Evolutionary conservation across 2,329 filamentous ascomycete genomes (phyloP), one percentile per base, ranked within the genome.

Genomic region (Stachybotrys echinatus): DNA sequence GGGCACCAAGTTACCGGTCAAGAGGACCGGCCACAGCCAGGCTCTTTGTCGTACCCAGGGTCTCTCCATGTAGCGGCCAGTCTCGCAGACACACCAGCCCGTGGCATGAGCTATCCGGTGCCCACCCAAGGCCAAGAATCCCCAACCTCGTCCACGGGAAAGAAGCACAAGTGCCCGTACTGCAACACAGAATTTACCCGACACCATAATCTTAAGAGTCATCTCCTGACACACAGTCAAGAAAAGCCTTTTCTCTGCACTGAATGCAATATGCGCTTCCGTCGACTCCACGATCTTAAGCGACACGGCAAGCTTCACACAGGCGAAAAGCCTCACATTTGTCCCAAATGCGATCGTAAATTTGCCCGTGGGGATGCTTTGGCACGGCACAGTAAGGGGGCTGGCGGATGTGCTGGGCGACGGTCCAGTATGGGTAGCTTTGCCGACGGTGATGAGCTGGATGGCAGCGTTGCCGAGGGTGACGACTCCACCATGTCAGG

Each of bases 191-290:
- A 96, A 62, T 99, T 99, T 60, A 99, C 94, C 23, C 84, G 94
- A 42, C 94, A 97, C 65, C 94, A 97, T 66, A 97, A 99, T 62
- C 80, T 97, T 23, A 99, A 97, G 73, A 96, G 91, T 59, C 94
- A 99, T 72, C 80, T 99, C 50, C 81, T 99, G 65, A 97, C 94
- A 1, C 94, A 97, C 69, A 96, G 92, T 62, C 92, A 99, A 75
- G 94, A 99, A 69, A 99, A 99, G 70, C 94, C 94, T 0, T 99
- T 94, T 64, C 83, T 94, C 23, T 99, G 94, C 65, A 85, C 89
- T 54, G 90, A 89, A n/a, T 99, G 94, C 66, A 83, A 92, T 59
- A 89, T 94, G 68, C 85, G 92, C 48, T 99, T 99, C 69, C 83
- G 94, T 49, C 84, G 94, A 55, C 76, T 97, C 47, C 94, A 99